Conservation (phyloP, 352 stramenopile species). For the Globisporangium echinulatum region DNA sequence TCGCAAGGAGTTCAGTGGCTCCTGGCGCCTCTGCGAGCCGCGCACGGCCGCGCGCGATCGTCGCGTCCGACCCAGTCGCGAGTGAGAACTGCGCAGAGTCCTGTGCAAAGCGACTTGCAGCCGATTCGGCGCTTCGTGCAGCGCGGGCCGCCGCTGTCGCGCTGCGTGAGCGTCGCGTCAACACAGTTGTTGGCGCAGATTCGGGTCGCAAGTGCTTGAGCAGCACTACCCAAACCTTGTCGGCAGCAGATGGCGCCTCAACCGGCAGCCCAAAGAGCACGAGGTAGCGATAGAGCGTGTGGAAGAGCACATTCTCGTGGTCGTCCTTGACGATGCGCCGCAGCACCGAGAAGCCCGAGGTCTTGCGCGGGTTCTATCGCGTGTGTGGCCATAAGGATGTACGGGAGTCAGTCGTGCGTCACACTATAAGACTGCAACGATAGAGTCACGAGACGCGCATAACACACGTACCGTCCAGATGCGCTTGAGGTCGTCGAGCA, state of each 20-base stretch:
- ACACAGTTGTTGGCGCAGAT: conserved; percentile 6
- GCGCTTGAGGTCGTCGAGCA: conserved; percentile 78
- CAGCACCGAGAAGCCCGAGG: conserved; percentile 61
- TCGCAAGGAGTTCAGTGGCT: conserved; percentile 38
- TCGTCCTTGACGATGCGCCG: conserved; percentile 49
- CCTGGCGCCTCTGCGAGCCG: conserved; percentile 36
- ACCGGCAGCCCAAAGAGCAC: conserved; percentile 93
- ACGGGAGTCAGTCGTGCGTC: not conserved
- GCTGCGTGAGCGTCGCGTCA: conserved; percentile 10
- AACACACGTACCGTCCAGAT: conserved; percentile 79
- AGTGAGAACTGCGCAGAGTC: conserved; percentile 50
- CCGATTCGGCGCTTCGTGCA: conserved; percentile 3
- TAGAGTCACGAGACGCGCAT: not conserved
- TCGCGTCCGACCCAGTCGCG: conserved; percentile 28
- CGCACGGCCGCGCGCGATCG: conserved; percentile 45
- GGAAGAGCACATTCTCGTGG: conserved; percentile 84
- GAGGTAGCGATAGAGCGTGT: conserved; percentile 95
- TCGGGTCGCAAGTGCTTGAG: conserved; percentile 58
- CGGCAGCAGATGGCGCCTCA: conserved; percentile 34
- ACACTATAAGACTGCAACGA: too few species aligned
- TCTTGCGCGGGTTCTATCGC: conserved; percentile 36
- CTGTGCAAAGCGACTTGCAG: conserved; percentile 30
- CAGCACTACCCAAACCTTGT: conserved; percentile 55
- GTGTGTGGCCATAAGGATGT: too few species aligned
- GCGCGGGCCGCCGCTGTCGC: conserved; percentile 10